Evolutionary conservation across 306 rosid genomes (phyloP), one percentile per base, ranked within the genome.

Genomic region (Cucurbita maxima): DNA sequence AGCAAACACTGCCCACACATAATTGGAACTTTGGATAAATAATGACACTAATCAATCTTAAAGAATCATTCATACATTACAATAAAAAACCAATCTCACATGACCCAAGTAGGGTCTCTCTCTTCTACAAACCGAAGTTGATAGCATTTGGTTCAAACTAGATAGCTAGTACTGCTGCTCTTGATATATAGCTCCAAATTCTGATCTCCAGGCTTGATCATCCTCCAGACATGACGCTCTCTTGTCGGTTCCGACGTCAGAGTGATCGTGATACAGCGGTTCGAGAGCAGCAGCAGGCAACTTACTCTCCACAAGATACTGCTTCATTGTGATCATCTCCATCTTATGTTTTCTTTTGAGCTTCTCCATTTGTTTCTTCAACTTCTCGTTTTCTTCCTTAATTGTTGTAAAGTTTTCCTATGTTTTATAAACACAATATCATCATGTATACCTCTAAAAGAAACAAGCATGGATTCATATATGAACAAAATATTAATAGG

Each of bases 181-280:
- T 79, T 89, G 96, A 81, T 91, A 95, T 76, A 91, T 91, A n/a
- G 96, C 97, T 76, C 97, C 96, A 84, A 91, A 95, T 76, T 95
- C 97, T 51, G 91, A 89, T 81, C 93, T 89, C 97, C 99, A 89
- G 20, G 96, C 89, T 77, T 91, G 96, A 82, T 95, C 95, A 38
- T 86, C 94, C 19, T 90, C 96, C 41, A 74, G 34, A 72, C 58
- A 70, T 9, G 83, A 82, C 69, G 73, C 48, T 36, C 82, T 83
- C 52, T 76, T 79, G 13, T 79, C 44, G 22, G 10, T 81, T 34
- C 53, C 83, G 10, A 34, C 74, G 72, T 80, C 84, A 4, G 92
- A 83, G 73, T 89, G 90, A 74, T 88, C 96, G 4, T 77, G 56
- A 63, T 84, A 86, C 57, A 87, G 82, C 43, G 87, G 90, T 63